A percentile compares a stretch with the other conserved stretches of the same genome.
These are phyloP conservation scores for Tuber indicum DNA, from an alignment of 495 filamentous ascomycete species.

Conservation along the genomic window DNA sequence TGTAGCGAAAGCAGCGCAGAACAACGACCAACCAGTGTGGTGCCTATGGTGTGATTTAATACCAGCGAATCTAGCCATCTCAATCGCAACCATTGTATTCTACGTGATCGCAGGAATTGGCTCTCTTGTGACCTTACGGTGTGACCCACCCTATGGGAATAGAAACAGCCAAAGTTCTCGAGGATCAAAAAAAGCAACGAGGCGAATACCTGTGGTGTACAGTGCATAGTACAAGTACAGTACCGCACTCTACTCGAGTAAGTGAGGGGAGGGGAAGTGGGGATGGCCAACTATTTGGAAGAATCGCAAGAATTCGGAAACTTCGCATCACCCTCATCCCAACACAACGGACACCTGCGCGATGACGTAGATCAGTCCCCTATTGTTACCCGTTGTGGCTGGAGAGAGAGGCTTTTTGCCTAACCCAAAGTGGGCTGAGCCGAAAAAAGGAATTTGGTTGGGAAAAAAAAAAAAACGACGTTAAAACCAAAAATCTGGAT, in stretches of 20 bases:
- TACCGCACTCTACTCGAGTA: not conserved
- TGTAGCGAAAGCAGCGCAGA: not conserved
- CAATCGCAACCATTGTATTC: not conserved
- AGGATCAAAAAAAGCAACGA: not conserved
- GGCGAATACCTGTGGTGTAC: not conserved
- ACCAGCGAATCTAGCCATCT: not conserved
- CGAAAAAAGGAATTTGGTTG: not conserved
- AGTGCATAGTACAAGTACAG: too few species aligned
- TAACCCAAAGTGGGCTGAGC: not conserved
- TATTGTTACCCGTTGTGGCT: not conserved
- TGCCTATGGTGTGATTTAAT: not conserved
- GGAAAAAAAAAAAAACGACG: not conserved
- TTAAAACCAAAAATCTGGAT: not conserved
- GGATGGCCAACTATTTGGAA: not conserved
- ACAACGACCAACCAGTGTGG: not conserved
- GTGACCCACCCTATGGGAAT: not conserved
- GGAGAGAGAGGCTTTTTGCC: not conserved
- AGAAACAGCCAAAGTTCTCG: not conserved
- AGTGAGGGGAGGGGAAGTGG: not conserved
- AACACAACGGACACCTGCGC: not conserved
- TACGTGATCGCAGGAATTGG: not conserved
- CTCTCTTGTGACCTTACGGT: not conserved
- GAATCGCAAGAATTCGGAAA: not conserved
- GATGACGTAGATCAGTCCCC: not conserved
- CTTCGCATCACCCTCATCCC: not conserved